Evolutionary conservation across 805 yeast genomes (phyloP), one percentile per base, ranked within the genome.

Genomic region (Ogataea zsoltii): DNA sequence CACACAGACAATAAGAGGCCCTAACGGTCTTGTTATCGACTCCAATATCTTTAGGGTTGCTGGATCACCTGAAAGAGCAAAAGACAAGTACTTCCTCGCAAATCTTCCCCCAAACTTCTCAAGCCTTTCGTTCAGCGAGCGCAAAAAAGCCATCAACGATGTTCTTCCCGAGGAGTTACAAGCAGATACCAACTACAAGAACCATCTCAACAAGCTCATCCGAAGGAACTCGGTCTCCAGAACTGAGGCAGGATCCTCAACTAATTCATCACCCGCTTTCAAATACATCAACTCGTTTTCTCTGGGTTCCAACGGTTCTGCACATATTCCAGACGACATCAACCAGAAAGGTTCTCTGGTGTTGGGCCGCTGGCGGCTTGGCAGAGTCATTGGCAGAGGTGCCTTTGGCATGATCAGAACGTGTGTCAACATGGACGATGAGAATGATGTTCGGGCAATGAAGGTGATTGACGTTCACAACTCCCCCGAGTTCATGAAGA

Each of bases 381-480:
- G 95, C 1, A 81, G 80, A 54, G 76, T 84, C 10, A 83, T 89
- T 50, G 96, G 96, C 1, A 80, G 79, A 60, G 97, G 97, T 12
- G 95, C 96, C 0, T 91, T 94, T 85, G 96, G 96, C 10, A 76
- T 83, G 23, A 84, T 90, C 10, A 70, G 96, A 17, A 59, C 58
- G 12, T 57, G 63, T 33, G 43, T 45, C 12, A 42, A 50, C 45
- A 48, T 51, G 14, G 41, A 51, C 10, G 46, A 55, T 28, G 16
- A 42, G 0, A 30, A 44, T 14, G 56, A 56, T 5, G 32, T 49
- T 7, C 58, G 59, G 53, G 62, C 67, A 39, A 49, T 70, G 54
- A 56, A 66, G 46, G 48, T 64, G 29, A 57, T 65, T 42, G 51
- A 60, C 36, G 45, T 59, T 36, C 56, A 54, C 55, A 53, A 74